Percentiles rank a stretch among this genome's conserved stretches.
Evolutionary conservation across 2,329 filamentous ascomycete species (phyloP).

Genomic region (Dactylellina leptospora): DNA sequence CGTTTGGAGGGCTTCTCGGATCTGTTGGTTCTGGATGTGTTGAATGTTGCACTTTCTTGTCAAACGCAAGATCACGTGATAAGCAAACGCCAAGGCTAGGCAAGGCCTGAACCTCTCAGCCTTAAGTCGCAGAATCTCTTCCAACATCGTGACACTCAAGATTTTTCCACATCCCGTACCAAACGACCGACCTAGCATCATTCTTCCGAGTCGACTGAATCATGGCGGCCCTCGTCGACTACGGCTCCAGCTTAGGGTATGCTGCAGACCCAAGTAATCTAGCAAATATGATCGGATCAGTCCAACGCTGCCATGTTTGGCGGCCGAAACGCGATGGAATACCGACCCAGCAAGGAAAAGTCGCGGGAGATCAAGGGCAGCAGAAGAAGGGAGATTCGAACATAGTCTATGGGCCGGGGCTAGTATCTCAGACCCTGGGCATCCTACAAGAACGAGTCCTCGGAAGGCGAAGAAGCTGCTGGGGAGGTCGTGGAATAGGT

Average conservation of each 20-base stretch:
- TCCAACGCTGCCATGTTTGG: slow-evolving; percentile 58
- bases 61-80: too few relatives aligned
- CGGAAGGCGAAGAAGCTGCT: slow-evolving; percentile 73
- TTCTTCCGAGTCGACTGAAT: too few relatives aligned
- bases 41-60: too few relatives aligned
- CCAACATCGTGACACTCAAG: too few relatives aligned
- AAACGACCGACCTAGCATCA: too few relatives aligned
- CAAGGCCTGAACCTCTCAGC: too few relatives aligned
- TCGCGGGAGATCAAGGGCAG: slow-evolving; percentile 73
- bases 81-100: too few relatives aligned
- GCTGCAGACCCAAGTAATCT: slow-evolving; percentile 65
- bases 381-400: slow-evolving; percentile 86
- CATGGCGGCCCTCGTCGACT: slow-evolving; percentile 57
- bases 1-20: too few relatives aligned
- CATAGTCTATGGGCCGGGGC: slow-evolving; percentile 84
- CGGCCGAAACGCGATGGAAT: slow-evolving; percentile 66
- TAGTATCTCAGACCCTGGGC: slow-evolving; percentile 97
- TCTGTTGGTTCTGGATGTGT: too few relatives aligned
- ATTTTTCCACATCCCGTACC: too few relatives aligned
- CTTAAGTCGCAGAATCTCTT: too few relatives aligned
- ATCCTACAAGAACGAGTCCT: slow-evolving; percentile 75
- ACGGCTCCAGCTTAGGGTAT: slow-evolving; percentile 63
- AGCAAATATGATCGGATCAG: slow-evolving; percentile 57
- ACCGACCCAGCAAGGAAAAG: slow-evolving; percentile 73
- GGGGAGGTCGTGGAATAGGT: slow-evolving; percentile 79